Evolutionary conservation across 371 early-diverging fungal genomes (phyloP).

Genomic region (Chytridiales sp.): DNA sequence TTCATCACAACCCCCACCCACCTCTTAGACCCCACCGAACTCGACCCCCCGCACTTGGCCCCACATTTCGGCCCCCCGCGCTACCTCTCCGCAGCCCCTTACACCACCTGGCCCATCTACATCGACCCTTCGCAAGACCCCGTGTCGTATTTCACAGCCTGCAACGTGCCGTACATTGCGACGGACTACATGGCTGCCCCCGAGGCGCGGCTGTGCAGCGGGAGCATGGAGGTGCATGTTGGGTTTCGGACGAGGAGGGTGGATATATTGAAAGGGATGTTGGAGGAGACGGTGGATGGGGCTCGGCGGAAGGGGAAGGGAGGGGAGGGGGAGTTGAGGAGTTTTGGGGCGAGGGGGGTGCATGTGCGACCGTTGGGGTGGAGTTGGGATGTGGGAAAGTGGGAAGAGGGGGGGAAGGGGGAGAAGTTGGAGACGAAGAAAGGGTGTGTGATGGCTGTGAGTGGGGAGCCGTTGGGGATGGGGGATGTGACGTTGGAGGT

Average conservation of each 20-base stretch:
- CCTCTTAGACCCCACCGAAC: not conserved
- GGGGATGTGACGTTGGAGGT: slow-evolving; percentile 53
- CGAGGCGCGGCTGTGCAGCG: slow-evolving; percentile 44
- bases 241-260: slow-evolving; percentile 14
- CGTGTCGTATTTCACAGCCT: slow-evolving; percentile 55
- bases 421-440: slow-evolving; percentile 1
- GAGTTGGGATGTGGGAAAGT: slow-evolving; percentile 8
- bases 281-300: slow-evolving; percentile 26
- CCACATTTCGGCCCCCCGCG: slow-evolving; percentile 26
- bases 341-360: slow-evolving; percentile 19
- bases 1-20: not conserved
- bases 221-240: slow-evolving; percentile 48
- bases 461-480: slow-evolving; percentile 54
- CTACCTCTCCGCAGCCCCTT: slow-evolving; percentile 11
- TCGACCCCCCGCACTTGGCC: not conserved
- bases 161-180: slow-evolving; percentile 59
- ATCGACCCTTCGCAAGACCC: slow-evolving; percentile 27
- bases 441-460: slow-evolving; percentile 50
- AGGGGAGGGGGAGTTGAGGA: slow-evolving; percentile 36
- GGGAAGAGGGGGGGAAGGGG: slow-evolving; percentile 9
- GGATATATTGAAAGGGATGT: slow-evolving; percentile 11
- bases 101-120: slow-evolving; percentile 34
- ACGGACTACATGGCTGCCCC: slow-evolving; percentile 50
- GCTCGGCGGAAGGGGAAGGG: slow-evolving; percentile 19
- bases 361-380: slow-evolving; percentile 18